Base-by-base conservation (phyloP, 345 rosid species). In the Eutrema japonicum region DNA sequence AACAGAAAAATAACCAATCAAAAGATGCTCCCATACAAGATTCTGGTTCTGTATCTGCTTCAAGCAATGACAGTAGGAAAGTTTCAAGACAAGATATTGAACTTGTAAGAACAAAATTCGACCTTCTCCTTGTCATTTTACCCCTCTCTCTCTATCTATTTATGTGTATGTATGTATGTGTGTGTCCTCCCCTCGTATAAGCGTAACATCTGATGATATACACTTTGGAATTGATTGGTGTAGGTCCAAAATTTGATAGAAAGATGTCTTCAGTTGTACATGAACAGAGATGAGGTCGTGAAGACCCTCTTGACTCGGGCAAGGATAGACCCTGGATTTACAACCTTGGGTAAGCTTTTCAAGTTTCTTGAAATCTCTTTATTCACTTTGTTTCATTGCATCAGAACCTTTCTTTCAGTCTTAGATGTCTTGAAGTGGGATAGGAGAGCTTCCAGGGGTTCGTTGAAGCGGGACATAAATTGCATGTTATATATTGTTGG, bases 21-120 rank as follows among this genome's bases (percentile, higher is more conserved):
- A 29, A 87, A 75, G 97, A 90, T 68, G 87, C 86, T 52, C 88
- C 90, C 29, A 54, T 83, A 46, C 92, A 86, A 10, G 97, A 95
- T 70, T 83, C 97, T 57, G 92, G 92, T 77, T 95, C 97, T 48
- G 86, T 92, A 68, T 92, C 99, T 29, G 87, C 96, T 71, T 86
- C 98, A 55, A 88, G 92, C 85, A 92, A 85, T 81, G 96, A 90
- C 68, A 64, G 83, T 74, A 84, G 86, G 73, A 95, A 89, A 83
- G 98, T 95, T 76, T 90, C 99, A 52, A 90, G 94, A 54, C 88
- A 92, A 82, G 99, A 95, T 78, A 92, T 92, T 59, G 98, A 95
- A 85, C 96, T 92, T 78, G 99, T 92, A 68, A 78, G 74, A 38
- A 13, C 9, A 16, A 6, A 29, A 10, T 47, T 58, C 36, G 37